Evolutionary conservation across 23 red algal species (phyloP), one percentile per base, ranked within the genome.

Genomic region (Gracilariopsis chorda): DNA sequence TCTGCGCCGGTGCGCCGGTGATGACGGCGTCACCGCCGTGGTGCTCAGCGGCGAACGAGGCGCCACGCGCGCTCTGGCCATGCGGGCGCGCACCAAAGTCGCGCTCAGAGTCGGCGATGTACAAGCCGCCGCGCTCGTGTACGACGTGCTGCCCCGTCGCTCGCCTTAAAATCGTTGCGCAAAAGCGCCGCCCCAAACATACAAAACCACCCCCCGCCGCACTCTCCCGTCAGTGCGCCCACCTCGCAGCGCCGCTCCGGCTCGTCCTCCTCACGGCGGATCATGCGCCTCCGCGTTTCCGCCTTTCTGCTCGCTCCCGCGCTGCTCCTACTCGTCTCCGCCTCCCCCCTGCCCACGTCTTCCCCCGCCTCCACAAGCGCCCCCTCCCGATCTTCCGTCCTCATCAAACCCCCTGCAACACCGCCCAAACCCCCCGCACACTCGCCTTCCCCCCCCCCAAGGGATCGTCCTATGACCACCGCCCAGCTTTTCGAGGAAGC

Each of bases 71-170:
- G 43, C 30, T 37, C 14, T 90, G 43, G 37, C 78, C 3, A 84
- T 92, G 78, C 29, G 47, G 28, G 79, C 79, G 39, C 44, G 23
- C 11, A 28, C 11, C 43, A 35, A 40, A n/a, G 23, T 20, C 27
- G 78, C 88, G 21, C 49, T 92, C 20, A 49, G 88, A 0, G 72
- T 85, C 23, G 88, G 88, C 14, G 85, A 92, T 76, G 88, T 92
- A 19, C 56, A 86, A 41, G 61, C 77, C 20, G 29, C 78, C 14
- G 65, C 68, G 13, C 25, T 92, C n/a, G 68, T 85, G 17, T 92
- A 92, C 51, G 78, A 86, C 17, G 55, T 92, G 16, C 61, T 87
- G 83, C 80, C 61, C 33, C n/a, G n/a, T n/a, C n/a, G n/a, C n/a
- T n/a, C n/a, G n/a, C n/a, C n/a, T n/a, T n/a, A n/a, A n/a, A n/a